Evolutionary conservation across 371 early-diverging fungal species (phyloP).

Genomic region (Blakeslea trispora): DNA sequence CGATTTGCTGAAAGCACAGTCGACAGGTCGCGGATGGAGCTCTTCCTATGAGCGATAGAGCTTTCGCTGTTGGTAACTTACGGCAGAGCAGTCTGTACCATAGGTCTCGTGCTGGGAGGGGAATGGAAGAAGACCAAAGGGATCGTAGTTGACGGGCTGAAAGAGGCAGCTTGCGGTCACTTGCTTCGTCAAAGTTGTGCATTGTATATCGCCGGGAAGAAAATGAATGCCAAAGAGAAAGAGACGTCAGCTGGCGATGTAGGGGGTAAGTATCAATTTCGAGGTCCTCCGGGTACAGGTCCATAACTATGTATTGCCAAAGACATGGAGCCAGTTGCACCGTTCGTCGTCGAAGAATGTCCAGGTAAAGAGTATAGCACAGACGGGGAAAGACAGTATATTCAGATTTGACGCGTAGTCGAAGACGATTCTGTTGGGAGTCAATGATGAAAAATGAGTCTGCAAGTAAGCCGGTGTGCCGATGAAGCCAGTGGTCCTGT

Average conservation of each 20-base stretch:
- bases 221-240: neutral
- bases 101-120: neutral
- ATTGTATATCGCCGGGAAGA: neutral
- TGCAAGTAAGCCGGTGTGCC: neutral
- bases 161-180: neutral
- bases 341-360: slow-evolving; percentile 2
- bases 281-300: neutral
- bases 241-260: neutral
- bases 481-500: neutral
- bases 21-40: too few species aligned
- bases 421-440: neutral
- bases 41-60: too few species aligned
- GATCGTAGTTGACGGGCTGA: neutral
- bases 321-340: neutral
- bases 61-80: neutral
- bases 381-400: neutral
- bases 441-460: slow-evolving; percentile 1
- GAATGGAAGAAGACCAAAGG: neutral
- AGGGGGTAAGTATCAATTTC: neutral
- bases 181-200: neutral
- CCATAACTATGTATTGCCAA: neutral
- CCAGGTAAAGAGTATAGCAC: neutral
- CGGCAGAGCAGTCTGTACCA: neutral
- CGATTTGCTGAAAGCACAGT: too few species aligned
- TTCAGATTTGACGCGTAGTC: neutral